These are phyloP conservation scores for Eutrema salsugineum DNA, from an alignment of 441 rosid genomes.

Conservation along the genomic window DNA sequence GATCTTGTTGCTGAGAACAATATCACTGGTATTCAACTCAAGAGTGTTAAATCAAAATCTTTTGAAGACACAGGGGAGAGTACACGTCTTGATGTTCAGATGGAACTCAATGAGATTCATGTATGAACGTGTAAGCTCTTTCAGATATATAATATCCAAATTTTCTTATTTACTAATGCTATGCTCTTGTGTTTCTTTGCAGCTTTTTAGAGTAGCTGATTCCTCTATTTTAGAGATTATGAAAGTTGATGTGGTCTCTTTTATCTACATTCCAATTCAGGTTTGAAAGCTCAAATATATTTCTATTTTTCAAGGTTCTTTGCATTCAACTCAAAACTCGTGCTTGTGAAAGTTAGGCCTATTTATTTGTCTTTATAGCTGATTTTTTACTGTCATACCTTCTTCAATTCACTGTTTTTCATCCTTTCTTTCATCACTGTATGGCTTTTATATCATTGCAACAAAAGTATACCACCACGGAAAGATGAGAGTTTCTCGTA, in stretches of 20 bases:
- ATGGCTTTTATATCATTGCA: not conserved
- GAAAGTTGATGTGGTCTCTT: slow-evolving; percentile 79
- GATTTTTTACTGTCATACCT: not conserved
- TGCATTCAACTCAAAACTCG: not conserved
- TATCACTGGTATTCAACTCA: slow-evolving; percentile 83
- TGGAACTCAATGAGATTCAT: slow-evolving; percentile 97
- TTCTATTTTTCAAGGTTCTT: not conserved
- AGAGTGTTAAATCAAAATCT: slow-evolving; percentile 64
- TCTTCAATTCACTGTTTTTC: not conserved
- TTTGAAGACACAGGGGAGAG: slow-evolving; percentile 92
- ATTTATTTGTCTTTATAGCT: not conserved
- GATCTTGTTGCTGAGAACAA: slow-evolving; percentile 68
- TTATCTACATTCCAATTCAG: slow-evolving; percentile 78
- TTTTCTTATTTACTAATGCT: slow-evolving; percentile 21
- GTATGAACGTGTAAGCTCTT: slow-evolving; percentile 48
- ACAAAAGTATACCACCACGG: not conserved
- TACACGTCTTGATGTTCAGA: slow-evolving; percentile 80
- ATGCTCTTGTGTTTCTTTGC: slow-evolving; percentile 41
- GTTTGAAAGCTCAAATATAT: slow-evolving; percentile 38
- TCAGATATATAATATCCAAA: slow-evolving; percentile 21
- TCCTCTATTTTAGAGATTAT: slow-evolving; percentile 83
- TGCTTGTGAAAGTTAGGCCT: not conserved
- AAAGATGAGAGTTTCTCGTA: not conserved
- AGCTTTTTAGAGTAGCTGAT: slow-evolving; percentile 87
- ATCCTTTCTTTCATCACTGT: not conserved